These are phyloP conservation scores for Ophiostoma sp. DNA, from an alignment of 2,329 filamentous ascomycete species.

Conservation along the genomic window DNA sequence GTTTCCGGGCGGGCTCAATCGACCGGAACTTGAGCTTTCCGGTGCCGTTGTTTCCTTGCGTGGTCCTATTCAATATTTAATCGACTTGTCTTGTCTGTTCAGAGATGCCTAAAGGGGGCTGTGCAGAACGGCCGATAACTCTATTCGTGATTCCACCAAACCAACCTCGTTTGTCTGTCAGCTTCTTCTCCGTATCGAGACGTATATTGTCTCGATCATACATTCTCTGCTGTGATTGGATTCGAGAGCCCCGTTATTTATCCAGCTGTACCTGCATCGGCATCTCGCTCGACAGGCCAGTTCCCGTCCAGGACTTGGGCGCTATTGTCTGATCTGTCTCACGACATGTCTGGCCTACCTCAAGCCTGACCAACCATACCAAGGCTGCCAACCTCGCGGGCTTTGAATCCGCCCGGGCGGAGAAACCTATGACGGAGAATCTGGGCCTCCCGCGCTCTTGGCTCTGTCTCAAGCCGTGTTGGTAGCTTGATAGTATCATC, in stretches of 20 bases:
- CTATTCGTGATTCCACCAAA: neutral
- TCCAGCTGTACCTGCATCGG: no score
- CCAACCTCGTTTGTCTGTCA: neutral
- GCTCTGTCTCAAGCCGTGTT: no score
- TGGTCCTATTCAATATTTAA: neutral
- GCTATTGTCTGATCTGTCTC: no score
- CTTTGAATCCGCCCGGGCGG: neutral
- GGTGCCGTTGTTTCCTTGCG: neutral
- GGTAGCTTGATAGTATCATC: no score
- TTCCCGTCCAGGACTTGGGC: no score
- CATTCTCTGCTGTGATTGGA: no score
- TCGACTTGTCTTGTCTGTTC: neutral
- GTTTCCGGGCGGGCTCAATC: neutral
- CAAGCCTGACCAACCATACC: neutral
- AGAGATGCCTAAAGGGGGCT: slow-evolving; percentile 4
- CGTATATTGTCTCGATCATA: no score
- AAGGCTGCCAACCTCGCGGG: slow-evolving; percentile 8
- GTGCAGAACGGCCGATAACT: neutral
- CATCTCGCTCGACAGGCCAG: no score
- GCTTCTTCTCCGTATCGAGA: neutral
- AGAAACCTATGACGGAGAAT: neutral
- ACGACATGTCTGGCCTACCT: no score
- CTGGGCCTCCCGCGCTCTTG: neutral
- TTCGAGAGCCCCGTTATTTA: no score
- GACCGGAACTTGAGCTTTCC: neutral